These are phyloP conservation scores for Thraustochytrium striatum DNA, from an alignment of 352 stramenopile genomes.

Conservation along the genomic window DNA sequence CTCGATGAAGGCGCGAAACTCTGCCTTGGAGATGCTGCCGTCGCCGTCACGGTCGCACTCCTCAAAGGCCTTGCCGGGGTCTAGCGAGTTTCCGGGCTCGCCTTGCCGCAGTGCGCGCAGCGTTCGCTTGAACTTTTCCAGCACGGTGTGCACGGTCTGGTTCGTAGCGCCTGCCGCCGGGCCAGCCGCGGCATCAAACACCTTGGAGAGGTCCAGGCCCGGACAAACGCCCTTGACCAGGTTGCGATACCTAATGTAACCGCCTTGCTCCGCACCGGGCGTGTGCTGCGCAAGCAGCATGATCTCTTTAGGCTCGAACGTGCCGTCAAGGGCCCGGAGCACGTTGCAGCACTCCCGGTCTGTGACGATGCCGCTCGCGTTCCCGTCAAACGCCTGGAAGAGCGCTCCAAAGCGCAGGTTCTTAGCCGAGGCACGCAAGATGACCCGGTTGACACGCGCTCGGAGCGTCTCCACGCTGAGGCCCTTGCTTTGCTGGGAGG, in stretches of 20 bases:
- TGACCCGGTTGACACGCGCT: not conserved
- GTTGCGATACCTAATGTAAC: slow-evolving; percentile 5
- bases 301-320: slow-evolving; percentile 12
- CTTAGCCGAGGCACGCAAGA: not conserved
- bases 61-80: not conserved
- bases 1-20: slow-evolving; percentile 8
- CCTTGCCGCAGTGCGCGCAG: not conserved
- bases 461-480: not conserved
- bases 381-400: slow-evolving; percentile 17
- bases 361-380: not conserved
- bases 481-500: not conserved
- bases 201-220: not conserved
- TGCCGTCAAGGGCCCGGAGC: slow-evolving; percentile 7
- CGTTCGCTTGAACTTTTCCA: slow-evolving; percentile 1
- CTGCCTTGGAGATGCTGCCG: slow-evolving; percentile 1
- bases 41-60: not conserved
- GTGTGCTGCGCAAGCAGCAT: not conserved
- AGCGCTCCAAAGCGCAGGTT: slow-evolving; percentile 4
- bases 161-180: not conserved
- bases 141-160: not conserved
- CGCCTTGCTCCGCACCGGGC: not conserved
- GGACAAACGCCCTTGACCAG: not conserved
- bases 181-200: not conserved
- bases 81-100: not conserved
- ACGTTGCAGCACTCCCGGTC: slow-evolving; percentile 15